phyloP scores from a whole-genome alignment of 192 early-diverging fungal genomes.

The Podila horticola region DNA sequence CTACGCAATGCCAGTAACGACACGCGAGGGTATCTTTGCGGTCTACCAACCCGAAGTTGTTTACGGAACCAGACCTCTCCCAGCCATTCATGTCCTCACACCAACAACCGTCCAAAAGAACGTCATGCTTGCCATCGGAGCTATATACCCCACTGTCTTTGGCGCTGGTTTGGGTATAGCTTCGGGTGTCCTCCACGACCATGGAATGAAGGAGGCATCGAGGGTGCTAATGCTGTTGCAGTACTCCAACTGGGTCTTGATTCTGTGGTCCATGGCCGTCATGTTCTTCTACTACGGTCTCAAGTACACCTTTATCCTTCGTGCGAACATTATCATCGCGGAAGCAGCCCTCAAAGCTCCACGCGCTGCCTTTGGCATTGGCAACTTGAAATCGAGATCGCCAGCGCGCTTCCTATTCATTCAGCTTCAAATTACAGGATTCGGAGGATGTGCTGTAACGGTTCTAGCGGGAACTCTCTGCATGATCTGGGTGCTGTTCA shows the following conservation, averaged over 20 bases:
- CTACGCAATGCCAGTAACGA: constrained; percentile 53
- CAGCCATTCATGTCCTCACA: constrained; percentile 39
- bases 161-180: constrained; percentile 26
- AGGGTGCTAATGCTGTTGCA: constrained; percentile 20
- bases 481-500: constrained; percentile 36
- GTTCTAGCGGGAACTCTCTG: constrained; percentile 31
- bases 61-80: constrained; percentile 18
- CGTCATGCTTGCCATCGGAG: constrained; percentile 26
- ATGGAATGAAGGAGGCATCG: constrained; percentile 14
- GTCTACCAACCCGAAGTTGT: constrained; percentile 43
- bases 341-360: constrained; percentile 47
- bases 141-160: constrained; percentile 31
- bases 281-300: constrained; percentile 52
- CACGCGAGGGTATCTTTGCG: constrained; percentile 46
- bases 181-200: constrained; percentile 24
- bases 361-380: constrained; percentile 37
- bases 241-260: constrained; percentile 47
- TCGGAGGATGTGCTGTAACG: constrained; percentile 36
- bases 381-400: constrained; percentile 37
- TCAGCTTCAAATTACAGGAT: constrained; percentile 43
- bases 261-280: constrained; percentile 33
- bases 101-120: constrained; percentile 47
- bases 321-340: constrained; percentile 49
- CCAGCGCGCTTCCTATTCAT: constrained; percentile 47
- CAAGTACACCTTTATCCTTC: constrained; percentile 49